Evolutionary conservation across 208 protist genomes (phyloP), one percentile per base, ranked within the genome.

Genomic region (Polymyxa betae): DNA sequence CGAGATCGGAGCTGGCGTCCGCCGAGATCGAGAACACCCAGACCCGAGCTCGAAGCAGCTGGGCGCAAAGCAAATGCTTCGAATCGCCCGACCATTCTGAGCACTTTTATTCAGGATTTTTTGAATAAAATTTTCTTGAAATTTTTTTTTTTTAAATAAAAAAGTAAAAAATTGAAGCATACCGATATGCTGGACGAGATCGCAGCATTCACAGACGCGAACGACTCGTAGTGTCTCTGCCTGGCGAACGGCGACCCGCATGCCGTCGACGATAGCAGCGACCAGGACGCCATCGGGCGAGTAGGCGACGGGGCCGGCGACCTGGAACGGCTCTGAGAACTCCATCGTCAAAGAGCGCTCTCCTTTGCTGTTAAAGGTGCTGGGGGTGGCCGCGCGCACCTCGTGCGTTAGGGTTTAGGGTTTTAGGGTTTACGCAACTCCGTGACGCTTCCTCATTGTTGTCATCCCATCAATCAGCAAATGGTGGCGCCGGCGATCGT

Each of bases 21-120:
- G n/a, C n/a, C n/a, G n/a, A n/a, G 54, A 66, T 66, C 20, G 54
- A 29, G 54, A 66, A 66, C 29, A 66, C 54, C 54, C 54, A 66
- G 54, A 66, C 54, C 16, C 54, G 54, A 32, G 54, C 54, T 32
- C 54, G 54, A 66, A 66, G 54, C 54, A 66, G 54, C 54, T 66
- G 54, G 54, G 29, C 54, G 54, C 54, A 66, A 16, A 66, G 16
- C 20, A 66, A 29, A 29, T 32, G 54, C 54, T 66, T 66, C 54
- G 54, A 66, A 66, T 66, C 54, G 29, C 20, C 20, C 16, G 54
- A 66, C 54, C 54, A 66, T 66, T 66, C 54, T 66, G 54, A 16
- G 54, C 54, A 66, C 20, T 16, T 66, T 66, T 29, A 66, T 16
- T 29, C n/a, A n/a, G n/a, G n/a, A n/a, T n/a, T n/a, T n/a, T n/a